Percentiles rank a stretch among this genome's conserved stretches.
These are phyloP conservation scores for Cercospora beticola DNA, from an alignment of 2,329 filamentous ascomycete species.

Conservation along the genomic window DNA sequence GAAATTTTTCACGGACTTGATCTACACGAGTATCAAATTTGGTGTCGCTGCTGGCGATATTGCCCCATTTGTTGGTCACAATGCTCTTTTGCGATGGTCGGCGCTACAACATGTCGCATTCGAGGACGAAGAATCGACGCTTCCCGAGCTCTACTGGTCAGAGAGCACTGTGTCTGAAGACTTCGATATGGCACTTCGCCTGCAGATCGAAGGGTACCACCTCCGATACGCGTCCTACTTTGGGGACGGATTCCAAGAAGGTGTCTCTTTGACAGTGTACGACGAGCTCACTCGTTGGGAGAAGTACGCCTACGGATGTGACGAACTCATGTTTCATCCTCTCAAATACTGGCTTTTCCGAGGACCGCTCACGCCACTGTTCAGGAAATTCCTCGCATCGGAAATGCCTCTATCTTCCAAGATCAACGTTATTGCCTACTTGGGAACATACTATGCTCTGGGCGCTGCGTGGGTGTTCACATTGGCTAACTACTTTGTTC, in stretches of 20 bases:
- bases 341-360: constrained; percentile 60
- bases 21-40: constrained; percentile 72
- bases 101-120: constrained; percentile 61
- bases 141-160: constrained; percentile 68
- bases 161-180: constrained; percentile 75
- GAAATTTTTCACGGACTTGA: constrained; percentile 76
- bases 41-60: constrained; percentile 70
- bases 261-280: constrained; percentile 70
- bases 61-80: constrained; percentile 75
- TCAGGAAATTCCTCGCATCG: constrained; percentile 59
- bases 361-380: constrained; percentile 64
- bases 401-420: constrained; percentile 66
- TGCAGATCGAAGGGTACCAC: constrained; percentile 67
- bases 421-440: constrained; percentile 69
- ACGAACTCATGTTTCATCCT: constrained; percentile 69
- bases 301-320: constrained; percentile 71
- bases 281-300: constrained; percentile 72
- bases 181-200: constrained; percentile 71
- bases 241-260: constrained; percentile 69
- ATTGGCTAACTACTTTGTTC: constrained; percentile 67
- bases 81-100: constrained; percentile 68
- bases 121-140: constrained; percentile 53
- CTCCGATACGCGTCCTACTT: constrained; percentile 70
- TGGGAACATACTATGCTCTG: constrained; percentile 71
- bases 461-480: constrained; percentile 67